Base-by-base conservation (phyloP, 441 rosid species). In the Viola pubescens region DNA sequence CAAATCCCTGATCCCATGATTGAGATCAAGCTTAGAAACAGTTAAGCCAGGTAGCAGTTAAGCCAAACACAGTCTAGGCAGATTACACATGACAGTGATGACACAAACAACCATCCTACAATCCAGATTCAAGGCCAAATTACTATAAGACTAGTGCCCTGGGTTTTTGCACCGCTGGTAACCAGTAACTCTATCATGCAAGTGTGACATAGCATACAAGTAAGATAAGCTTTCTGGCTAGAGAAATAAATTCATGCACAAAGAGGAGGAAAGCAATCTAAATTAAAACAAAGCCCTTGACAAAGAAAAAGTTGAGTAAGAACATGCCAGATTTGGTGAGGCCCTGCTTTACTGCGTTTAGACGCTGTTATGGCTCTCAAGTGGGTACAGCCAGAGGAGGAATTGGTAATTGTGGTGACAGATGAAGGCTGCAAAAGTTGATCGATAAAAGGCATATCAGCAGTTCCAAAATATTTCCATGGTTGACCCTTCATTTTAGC, bases 381-480 rank as follows among this genome's bases (percentile, higher is more conserved):
- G 71, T 94, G 98, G 67, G 89, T 72, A 66, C 75, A 85, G 59
- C 90, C 84, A 61, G 94, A 87, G 52, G 82, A 84, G 51, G 94
- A 81, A 77, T 84, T 81, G 62, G 87, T 79, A 76, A 88, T 74
- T 63, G 84, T 81, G 14, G 94, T 79, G 68, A 81, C 87, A 45
- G 92, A 79, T 65, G 92, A 86, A 62, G 96, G 97, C 86, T 94
- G 97, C 81, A 87, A 71, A 64, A 94, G 76, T 74, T 94, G 97
- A 77, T 89, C 96, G 63, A 91, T 90, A 73, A 79, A 91, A 53
- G 99, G 99, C 97, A 87, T 82, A 73, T 88, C 94, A 58, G 83
- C 66, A 65, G 92, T 88, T 60, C 97, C 96, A 68, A 90, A 82
- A 81, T 80, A 84, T 78, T 84, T 91, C 97, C 97, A 88, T 58